Conservation (phyloP, 352 stramenopile species). For the Phytophthora cryptogea region DNA sequence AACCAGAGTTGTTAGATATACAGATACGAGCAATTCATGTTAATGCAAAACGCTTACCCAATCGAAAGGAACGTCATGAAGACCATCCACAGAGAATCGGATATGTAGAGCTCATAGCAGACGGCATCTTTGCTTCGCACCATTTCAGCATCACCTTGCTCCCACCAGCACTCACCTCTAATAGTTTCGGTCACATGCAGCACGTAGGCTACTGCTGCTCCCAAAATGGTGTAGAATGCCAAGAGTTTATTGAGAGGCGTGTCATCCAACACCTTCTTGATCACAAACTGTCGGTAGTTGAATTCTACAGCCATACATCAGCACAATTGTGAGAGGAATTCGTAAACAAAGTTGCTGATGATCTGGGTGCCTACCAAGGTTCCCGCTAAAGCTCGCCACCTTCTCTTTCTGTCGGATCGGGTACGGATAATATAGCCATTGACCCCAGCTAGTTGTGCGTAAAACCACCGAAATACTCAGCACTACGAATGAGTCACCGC, state of each 20-base stretch:
- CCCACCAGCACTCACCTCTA: conserved; percentile 43
- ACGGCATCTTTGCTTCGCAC: conserved; percentile 29
- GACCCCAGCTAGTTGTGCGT: conserved; percentile 54
- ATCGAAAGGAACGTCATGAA: conserved; percentile 54
- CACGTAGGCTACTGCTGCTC: conserved; percentile 44
- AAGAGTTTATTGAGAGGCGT: conserved; percentile 48
- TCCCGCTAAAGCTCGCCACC: conserved; percentile 60
- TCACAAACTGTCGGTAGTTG: conserved; percentile 66
- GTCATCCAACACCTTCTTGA: conserved; percentile 78
- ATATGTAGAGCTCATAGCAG: conserved; percentile 39
- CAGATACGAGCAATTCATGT: neutral
- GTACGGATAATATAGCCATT: conserved; percentile 68
- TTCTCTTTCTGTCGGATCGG: conserved; percentile 74
- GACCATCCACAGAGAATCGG: conserved; percentile 51
- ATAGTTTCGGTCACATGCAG: conserved; percentile 56
- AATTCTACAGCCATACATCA: conserved; percentile 43
- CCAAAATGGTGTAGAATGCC: conserved; percentile 24
- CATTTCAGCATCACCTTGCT: neutral
- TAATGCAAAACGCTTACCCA: conserved; percentile 29
- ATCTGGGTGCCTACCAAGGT: conserved; percentile 38
- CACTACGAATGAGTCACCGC: conserved; percentile 41
- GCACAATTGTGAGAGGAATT: neutral
- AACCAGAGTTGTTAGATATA: neutral
- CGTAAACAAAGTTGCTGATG: neutral
- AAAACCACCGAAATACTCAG: conserved; percentile 48